Percentiles rank a stretch among this genome's conserved stretches.
Evolutionary conservation across 2,329 filamentous ascomycete genomes (phyloP).

Genomic region (Fusarium acutatum): DNA sequence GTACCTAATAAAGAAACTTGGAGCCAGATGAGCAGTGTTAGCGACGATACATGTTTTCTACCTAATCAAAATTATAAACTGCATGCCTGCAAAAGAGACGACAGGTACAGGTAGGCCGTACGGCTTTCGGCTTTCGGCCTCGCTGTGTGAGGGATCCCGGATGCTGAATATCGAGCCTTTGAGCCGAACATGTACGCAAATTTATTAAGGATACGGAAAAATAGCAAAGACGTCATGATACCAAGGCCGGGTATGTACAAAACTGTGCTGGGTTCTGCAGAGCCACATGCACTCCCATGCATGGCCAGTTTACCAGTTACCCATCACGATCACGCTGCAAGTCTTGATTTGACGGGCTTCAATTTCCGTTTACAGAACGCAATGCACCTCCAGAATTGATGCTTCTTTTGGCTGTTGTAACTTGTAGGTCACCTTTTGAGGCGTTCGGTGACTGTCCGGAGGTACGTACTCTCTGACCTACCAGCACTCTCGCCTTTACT

Average conservation of each 20-base stretch:
- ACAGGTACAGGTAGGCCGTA: neutral
- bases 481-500: neutral
- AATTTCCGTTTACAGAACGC: neutral
- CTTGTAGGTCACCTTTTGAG: constrained; percentile 8
- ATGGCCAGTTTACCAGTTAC: constrained; percentile 8
- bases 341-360: constrained; percentile 11
- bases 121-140: constrained; percentile 55
- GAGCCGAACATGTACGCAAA: constrained; percentile 31
- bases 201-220: neutral
- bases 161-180: constrained; percentile 26
- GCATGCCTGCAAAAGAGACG: neutral
- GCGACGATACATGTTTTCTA: neutral
- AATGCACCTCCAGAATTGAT: neutral
- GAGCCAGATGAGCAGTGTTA: neutral
- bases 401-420: neutral
- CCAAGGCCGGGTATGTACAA: neutral
- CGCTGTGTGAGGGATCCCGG: constrained; percentile 45
- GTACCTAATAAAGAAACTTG: neutral
- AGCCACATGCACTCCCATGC: neutral
- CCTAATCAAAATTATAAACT: neutral
- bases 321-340: constrained; percentile 24
- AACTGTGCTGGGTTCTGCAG: neutral
- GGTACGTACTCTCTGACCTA: constrained; percentile 33
- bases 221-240: constrained; percentile 25
- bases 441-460: constrained; percentile 41